Conservation (phyloP, 148 eudicot species). For the Rhododendron vialii region DNA sequence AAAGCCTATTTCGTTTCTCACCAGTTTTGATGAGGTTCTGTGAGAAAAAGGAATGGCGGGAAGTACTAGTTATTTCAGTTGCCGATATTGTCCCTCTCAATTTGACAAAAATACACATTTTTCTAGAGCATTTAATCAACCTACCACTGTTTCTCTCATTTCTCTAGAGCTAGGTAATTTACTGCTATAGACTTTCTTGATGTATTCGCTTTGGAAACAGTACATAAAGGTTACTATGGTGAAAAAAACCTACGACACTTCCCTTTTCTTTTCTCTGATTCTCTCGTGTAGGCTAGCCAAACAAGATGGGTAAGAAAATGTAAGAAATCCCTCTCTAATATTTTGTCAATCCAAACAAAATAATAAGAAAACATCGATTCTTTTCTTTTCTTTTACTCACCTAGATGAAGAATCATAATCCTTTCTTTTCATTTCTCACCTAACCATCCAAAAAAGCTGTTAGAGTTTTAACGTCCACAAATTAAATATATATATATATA, state of each 20-base stretch:
- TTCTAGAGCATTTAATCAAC: background rate
- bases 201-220: background rate
- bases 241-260: background rate
- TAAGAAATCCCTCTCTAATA: background rate
- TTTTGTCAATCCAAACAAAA: background rate
- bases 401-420: background rate
- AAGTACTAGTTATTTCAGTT: too few species aligned
- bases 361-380: background rate
- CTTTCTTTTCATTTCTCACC: background rate
- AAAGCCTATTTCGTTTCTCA: background rate
- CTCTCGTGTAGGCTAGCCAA: background rate
- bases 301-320: background rate
- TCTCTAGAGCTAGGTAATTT: background rate
- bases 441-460: background rate
- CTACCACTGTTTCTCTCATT: background rate
- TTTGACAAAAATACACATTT: background rate
- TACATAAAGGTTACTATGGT: background rate
- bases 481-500: background rate
- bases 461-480: too few species aligned
- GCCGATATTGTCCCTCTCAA: background rate
- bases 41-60: background rate
- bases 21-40: background rate
- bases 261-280: background rate
- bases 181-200: background rate
- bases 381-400: background rate